A percentile compares a stretch with the other conserved stretches of the same genome.
Evolutionary conservation across 257 asterid genomes (phyloP).

Genomic region (Avicennia marina): DNA sequence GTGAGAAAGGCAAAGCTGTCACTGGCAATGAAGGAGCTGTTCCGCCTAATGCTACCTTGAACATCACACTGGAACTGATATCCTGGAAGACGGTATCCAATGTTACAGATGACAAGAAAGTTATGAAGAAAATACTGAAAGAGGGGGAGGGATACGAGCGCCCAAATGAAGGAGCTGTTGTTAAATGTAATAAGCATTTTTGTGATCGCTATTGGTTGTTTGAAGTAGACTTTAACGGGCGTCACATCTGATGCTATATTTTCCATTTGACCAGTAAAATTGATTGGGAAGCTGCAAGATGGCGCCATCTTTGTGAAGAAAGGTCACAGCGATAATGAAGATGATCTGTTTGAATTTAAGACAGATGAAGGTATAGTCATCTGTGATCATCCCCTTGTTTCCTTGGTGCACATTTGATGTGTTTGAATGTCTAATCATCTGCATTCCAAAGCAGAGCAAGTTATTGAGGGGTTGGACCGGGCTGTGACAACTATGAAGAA

Average conservation of each 20-base stretch:
- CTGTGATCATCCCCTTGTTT: background rate
- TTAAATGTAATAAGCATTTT: slow-evolving; percentile 36
- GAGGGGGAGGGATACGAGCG: slow-evolving; percentile 71
- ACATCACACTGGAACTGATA: slow-evolving; percentile 28
- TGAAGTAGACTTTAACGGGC: background rate
- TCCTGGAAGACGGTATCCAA: slow-evolving; percentile 41
- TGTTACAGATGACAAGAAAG: slow-evolving; percentile 41
- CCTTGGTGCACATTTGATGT: background rate
- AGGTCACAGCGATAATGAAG: slow-evolving; percentile 45
- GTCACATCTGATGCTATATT: background rate
- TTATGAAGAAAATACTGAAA: slow-evolving; percentile 40
- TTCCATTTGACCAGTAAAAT: slow-evolving; percentile 42
- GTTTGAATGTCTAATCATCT: background rate
- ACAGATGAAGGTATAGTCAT: slow-evolving; percentile 54
- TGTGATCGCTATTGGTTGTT: background rate
- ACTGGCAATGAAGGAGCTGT: slow-evolving; percentile 27
- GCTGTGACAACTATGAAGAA: slow-evolving; percentile 62
- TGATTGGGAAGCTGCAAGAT: slow-evolving; percentile 56
- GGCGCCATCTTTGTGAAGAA: slow-evolving; percentile 54
- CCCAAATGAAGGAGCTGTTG: slow-evolving; percentile 69
- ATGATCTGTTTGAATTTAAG: slow-evolving; percentile 58
- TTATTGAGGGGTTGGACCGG: slow-evolving; percentile 56
- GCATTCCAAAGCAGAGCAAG: slow-evolving; percentile 45
- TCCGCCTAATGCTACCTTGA: slow-evolving; percentile 34
- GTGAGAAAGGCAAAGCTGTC: slow-evolving; percentile 39